These are phyloP conservation scores for Fusarium sp. DNA, from an alignment of 2,329 filamentous ascomycete genomes.

Conservation along the genomic window DNA sequence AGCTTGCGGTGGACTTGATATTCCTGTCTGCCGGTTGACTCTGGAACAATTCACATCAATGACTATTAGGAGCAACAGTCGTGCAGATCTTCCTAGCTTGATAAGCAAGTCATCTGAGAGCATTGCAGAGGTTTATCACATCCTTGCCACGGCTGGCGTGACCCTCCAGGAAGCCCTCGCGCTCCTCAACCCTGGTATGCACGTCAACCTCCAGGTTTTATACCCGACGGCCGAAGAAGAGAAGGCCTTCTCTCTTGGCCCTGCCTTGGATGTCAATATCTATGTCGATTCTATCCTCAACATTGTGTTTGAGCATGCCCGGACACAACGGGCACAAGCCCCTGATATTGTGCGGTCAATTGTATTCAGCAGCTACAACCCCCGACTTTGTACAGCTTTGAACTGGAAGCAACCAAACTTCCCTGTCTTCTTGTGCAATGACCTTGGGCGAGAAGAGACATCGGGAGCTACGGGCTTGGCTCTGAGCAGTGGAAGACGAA, in stretches of 20 bases:
- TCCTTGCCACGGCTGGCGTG: constrained; percentile 81
- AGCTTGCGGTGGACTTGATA: constrained; percentile 78
- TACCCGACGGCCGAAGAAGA: constrained; percentile 86
- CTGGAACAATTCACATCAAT: constrained; percentile 76
- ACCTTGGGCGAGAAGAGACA: constrained; percentile 76
- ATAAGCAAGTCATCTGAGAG: constrained; percentile 62
- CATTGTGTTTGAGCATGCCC: constrained; percentile 91
- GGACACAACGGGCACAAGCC: constrained; percentile 71
- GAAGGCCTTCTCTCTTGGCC: constrained; percentile 74
- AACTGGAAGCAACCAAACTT: constrained; percentile 99
- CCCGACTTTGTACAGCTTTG: constrained; percentile 88
- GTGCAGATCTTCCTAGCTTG: constrained; percentile 59
- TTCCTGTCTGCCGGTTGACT: constrained; percentile 84
- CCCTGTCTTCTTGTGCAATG: constrained; percentile 94
- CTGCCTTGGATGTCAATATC: constrained; percentile 84
- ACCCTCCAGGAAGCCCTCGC: constrained; percentile 81
- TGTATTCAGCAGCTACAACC: constrained; percentile 94
- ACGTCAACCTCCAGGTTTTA: constrained; percentile 91
- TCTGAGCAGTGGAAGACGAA: constrained; percentile 74
- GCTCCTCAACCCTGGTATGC: constrained; percentile 81
- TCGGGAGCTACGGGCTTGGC: constrained; percentile 54
- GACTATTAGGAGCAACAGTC: constrained; percentile 59
- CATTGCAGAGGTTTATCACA: constrained; percentile 76
- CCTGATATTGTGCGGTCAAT: constrained; percentile 84
- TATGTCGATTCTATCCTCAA: constrained; percentile 87